Conservation (phyloP, 1,284 basidiomycete genomes). For the Microbotryomycetes sp. region DNA sequence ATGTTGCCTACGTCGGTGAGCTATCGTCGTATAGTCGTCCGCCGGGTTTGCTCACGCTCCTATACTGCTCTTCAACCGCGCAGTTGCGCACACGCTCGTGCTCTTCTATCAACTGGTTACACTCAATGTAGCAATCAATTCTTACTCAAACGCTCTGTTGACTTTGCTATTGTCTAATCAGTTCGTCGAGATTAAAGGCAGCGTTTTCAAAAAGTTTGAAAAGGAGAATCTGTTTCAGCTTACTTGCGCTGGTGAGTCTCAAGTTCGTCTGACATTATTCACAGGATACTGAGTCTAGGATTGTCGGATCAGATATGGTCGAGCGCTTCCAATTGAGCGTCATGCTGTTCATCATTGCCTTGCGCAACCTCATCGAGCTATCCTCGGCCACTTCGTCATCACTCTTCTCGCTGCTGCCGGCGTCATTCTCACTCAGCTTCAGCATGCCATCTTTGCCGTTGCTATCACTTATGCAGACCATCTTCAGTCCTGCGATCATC, state of each 20-base stretch:
- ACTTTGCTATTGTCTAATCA: constrained; percentile 95
- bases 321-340: constrained; percentile 90
- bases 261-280: neutral
- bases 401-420: constrained; percentile 55
- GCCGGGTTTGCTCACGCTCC: neutral
- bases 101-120: constrained; percentile 95
- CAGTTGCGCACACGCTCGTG: constrained; percentile 84
- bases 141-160: constrained; percentile 91
- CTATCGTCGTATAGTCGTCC: constrained; percentile 1
- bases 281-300: no score
- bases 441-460: constrained; percentile 37
- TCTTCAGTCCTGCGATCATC: constrained; percentile 84
- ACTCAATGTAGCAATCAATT: constrained; percentile 96
- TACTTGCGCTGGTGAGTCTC: constrained; percentile 72
- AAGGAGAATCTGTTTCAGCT: constrained; percentile 99
- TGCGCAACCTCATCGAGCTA: constrained; percentile 92
- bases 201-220: constrained; percentile 98
- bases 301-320: constrained; percentile 68
- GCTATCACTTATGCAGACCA: constrained; percentile 62
- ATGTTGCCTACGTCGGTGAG: constrained; percentile 76
- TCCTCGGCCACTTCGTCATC: constrained; percentile 54
- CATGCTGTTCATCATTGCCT: constrained; percentile 86
- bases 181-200: constrained; percentile 99
- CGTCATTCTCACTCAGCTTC: constrained; percentile 35
- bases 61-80: neutral